These are phyloP conservation scores for Neurospora tetrasperma DNA, from an alignment of 495 filamentous ascomycete species.

Conservation along the genomic window DNA sequence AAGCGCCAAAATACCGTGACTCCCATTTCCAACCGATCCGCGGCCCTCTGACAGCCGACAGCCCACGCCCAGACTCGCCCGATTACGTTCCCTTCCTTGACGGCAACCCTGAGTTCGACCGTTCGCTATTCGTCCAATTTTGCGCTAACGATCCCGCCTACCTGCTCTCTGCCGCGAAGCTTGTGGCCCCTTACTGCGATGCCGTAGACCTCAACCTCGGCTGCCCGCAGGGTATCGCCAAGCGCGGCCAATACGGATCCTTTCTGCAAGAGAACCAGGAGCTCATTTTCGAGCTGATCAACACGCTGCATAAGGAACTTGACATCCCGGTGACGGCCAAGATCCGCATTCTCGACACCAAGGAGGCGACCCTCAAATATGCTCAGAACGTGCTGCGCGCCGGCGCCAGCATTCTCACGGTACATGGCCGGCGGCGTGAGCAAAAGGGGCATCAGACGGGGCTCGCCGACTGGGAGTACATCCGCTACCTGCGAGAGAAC, in stretches of 20 bases:
- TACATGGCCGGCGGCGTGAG: conserved; percentile 80
- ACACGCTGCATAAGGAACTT: conserved; percentile 60
- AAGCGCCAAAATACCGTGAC: conserved; percentile 63
- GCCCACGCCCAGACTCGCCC: conserved; percentile 2
- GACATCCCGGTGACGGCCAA: conserved; percentile 86
- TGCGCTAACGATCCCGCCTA: conserved; percentile 81
- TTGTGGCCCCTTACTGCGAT: conserved; percentile 77
- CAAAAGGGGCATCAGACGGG: conserved; percentile 97
- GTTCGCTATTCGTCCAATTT: conserved; percentile 92
- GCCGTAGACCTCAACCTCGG: conserved; percentile 94
- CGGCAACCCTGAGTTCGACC: conserved; percentile 71
- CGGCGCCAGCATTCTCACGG: conserved; percentile 83
- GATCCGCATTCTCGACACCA: conserved; percentile 80
- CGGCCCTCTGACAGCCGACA: conserved; percentile 5
- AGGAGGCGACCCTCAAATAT: conserved; percentile 79
- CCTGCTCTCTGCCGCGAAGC: conserved; percentile 62
- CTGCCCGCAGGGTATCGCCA: conserved; percentile 95
- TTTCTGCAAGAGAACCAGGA: conserved; percentile 92
- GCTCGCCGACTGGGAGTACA: conserved; percentile 78
- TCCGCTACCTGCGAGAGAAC: conserved; percentile 73
- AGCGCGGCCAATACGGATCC: conserved; percentile 80
- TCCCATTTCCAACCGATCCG: conserved; percentile 63
- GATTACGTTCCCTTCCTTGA: conserved; percentile 52
- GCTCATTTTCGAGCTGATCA: conserved; percentile 69
- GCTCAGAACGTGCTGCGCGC: conserved; percentile 79